Evolutionary conservation across 306 rosid genomes (phyloP).

Genomic region (Vachellia pachyceras): DNA sequence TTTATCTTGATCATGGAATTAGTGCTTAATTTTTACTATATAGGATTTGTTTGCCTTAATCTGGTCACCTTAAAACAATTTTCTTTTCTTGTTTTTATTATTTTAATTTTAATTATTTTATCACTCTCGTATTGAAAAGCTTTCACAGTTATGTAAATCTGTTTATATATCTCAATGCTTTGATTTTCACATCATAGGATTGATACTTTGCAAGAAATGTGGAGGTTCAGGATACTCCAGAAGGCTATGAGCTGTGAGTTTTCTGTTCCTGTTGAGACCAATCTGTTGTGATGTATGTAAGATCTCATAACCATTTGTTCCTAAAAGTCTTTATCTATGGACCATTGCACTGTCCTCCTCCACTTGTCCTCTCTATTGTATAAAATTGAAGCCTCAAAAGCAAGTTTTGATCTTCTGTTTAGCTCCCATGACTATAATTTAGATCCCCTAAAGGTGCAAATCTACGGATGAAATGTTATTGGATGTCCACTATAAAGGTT

Average conservation of each 20-base stretch:
- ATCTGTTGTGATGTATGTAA: conserved; percentile 37
- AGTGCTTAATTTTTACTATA: not conserved
- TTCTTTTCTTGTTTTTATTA: not conserved
- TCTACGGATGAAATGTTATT: too few relatives aligned
- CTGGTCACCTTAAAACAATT: not conserved
- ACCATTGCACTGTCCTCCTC: not conserved
- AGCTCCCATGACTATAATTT: not conserved
- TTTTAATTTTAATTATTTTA: too few relatives aligned
- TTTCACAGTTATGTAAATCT: too few relatives aligned
- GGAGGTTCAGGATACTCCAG: conserved; percentile 97
- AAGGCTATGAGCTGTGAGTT: conserved; percentile 63
- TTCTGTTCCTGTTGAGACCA: conserved; percentile 16
- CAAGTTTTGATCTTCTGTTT: not conserved
- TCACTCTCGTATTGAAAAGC: too few relatives aligned
- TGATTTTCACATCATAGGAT: conserved; percentile 70
- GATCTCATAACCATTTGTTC: conserved; percentile 39
- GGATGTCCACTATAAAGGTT: too few relatives aligned
- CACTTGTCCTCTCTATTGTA: not conserved
- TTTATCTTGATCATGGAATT: not conserved
- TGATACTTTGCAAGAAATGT: conserved; percentile 96
- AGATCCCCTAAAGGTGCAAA: not conserved
- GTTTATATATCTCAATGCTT: too few relatives aligned
- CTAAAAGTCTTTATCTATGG: conserved; percentile 25
- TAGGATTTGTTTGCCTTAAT: not conserved
- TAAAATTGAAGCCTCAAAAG: not conserved